Evolutionary conservation across 139 green algal species (phyloP).

Genomic region (Limnomonas spitsbergensis): DNA sequence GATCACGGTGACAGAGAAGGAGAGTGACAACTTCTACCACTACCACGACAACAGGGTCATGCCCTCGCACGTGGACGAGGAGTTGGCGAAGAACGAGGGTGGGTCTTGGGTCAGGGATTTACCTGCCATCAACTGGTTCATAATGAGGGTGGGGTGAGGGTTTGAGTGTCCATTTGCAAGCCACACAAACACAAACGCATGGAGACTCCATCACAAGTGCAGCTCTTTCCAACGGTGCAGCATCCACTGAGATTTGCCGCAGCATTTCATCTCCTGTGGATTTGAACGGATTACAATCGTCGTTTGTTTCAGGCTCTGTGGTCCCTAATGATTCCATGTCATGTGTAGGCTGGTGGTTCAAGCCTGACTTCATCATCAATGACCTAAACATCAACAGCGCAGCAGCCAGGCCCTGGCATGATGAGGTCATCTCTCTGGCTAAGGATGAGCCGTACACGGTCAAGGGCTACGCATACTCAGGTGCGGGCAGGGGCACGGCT

Average conservation of each 20-base stretch:
- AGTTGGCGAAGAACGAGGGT: conserved; percentile 80
- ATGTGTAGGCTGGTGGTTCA: conserved; percentile 90
- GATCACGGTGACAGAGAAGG: conserved; percentile 68
- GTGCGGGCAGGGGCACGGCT: too few species aligned
- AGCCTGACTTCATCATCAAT: conserved; percentile 98
- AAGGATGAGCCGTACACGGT: conserved; percentile 57
- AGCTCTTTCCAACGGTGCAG: too few species aligned
- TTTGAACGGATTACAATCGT: too few species aligned
- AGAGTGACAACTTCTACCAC: conserved; percentile 95
- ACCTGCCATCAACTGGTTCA: too few species aligned
- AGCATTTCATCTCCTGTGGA: too few species aligned
- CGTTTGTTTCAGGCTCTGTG: too few species aligned
- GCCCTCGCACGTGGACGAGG: conserved; percentile 87
- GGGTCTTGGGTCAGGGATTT: conserved; percentile 24
- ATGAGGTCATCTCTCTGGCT: conserved; percentile 75
- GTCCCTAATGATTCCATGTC: too few species aligned
- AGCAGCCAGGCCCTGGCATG: conserved; percentile 81
- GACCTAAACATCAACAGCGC: conserved; percentile 96
- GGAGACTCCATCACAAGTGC: too few species aligned
- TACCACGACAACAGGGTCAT: conserved; percentile 97
- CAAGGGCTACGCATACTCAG: conserved; percentile 83
- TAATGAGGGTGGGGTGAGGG: too few species aligned
- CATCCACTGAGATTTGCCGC: too few species aligned
- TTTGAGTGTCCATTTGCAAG: too few species aligned
- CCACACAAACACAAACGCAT: too few species aligned